phyloP scores from a whole-genome alignment of 306 rosid genomes.

The Castanospermum australe region DNA sequence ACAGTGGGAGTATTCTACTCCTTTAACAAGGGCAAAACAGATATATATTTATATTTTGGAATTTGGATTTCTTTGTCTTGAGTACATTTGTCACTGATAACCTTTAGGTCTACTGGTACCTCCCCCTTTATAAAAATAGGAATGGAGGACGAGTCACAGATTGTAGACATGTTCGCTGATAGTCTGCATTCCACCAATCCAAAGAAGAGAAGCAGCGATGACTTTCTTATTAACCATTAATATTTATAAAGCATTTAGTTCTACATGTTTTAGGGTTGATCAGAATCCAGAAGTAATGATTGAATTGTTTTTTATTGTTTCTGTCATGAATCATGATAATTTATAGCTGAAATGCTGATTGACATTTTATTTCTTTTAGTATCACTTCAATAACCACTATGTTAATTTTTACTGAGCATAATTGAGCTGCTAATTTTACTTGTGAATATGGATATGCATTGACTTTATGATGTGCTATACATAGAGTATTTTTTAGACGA shows the following conservation, averaged over 20 bases:
- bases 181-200: not conserved
- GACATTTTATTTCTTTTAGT: not conserved
- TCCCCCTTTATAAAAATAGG: not conserved
- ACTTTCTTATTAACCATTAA: not conserved
- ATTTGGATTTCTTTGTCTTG: not conserved
- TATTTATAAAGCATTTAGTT: not conserved
- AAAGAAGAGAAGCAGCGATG: not conserved
- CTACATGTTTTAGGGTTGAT: not conserved
- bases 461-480: not conserved
- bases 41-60: not conserved
- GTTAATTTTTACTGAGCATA: not conserved
- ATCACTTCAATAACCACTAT: not conserved
- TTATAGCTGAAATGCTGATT: not conserved
- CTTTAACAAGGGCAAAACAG: not conserved
- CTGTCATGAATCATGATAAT: not conserved
- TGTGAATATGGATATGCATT: not conserved
- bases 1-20: too few relatives aligned
- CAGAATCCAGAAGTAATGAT: not conserved
- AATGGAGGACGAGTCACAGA: not conserved
- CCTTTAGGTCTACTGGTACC: not conserved
- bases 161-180: not conserved
- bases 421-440: not conserved
- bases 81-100: not conserved
- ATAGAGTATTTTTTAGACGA: not conserved
- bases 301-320: not conserved